These are phyloP conservation scores for Cryptosporidium parvum DNA, from an alignment of 169 alveolate genomes.

Conservation along the genomic window DNA sequence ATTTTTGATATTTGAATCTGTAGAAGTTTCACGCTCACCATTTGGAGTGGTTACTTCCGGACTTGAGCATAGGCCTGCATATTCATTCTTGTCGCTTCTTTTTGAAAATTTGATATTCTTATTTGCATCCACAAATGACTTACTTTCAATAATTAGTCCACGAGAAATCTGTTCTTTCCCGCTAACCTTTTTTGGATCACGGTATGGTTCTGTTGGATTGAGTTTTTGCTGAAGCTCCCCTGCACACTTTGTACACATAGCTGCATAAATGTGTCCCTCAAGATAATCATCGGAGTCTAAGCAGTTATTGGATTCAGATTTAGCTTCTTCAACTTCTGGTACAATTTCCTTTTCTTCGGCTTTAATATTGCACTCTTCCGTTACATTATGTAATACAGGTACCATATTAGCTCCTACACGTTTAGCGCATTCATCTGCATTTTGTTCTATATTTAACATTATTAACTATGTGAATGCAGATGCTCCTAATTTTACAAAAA, in stretches of 20 bases:
- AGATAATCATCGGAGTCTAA: constrained; percentile 8
- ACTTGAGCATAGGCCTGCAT: constrained; percentile 44
- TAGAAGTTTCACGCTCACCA: constrained; percentile 27
- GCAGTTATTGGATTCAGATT: neutral
- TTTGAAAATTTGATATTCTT: constrained; percentile 1
- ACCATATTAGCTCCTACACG: constrained; percentile 66
- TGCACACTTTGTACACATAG: constrained; percentile 76
- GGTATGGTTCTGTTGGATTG: constrained; percentile 59
- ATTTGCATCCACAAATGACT: constrained; percentile 72
- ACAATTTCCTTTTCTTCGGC: neutral
- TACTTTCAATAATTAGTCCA: constrained; percentile 65
- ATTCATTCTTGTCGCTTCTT: neutral
- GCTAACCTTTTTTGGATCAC: constrained; percentile 54
- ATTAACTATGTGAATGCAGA: neutral
- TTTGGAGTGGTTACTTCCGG: constrained; percentile 61
- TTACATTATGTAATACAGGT: constrained; percentile 36
- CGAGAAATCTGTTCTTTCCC: constrained; percentile 66
- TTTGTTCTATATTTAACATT: constrained; percentile 29
- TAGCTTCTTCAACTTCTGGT: neutral
- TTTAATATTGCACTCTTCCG: constrained; percentile 9
- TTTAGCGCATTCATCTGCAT: neutral
- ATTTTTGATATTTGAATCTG: neutral
- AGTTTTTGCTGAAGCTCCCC: constrained; percentile 64
- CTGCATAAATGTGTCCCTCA: constrained; percentile 62
- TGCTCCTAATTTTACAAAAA: neutral